phyloP scores from a whole-genome alignment of 2,329 filamentous ascomycete genomes.

The Ambrosiella xylebori region DNA sequence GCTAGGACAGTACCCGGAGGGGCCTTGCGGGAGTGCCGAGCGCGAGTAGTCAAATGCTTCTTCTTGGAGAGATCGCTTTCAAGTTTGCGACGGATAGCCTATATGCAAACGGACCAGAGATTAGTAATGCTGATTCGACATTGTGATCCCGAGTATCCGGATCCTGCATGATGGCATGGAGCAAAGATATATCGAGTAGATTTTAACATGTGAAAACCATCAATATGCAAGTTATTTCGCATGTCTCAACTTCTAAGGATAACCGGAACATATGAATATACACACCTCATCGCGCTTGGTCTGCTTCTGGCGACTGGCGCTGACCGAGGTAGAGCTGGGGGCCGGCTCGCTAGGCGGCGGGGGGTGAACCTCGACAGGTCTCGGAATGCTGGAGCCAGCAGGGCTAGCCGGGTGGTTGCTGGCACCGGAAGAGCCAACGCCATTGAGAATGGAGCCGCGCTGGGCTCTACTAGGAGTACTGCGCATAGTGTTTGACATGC shows the following conservation, averaged over 20 bases:
- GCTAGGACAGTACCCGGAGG: constrained; percentile 91
- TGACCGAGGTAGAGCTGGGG: constrained; percentile 48
- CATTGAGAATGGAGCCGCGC: constrained; percentile 33
- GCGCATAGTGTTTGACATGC: constrained; percentile 45
- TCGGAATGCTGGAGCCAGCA: constrained; percentile 48
- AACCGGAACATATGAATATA: constrained; percentile 15
- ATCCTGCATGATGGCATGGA: neutral
- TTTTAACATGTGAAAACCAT: no score
- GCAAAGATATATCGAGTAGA: no score
- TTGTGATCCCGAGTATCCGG: neutral
- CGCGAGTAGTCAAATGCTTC: constrained; percentile 61
- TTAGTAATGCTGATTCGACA: constrained; percentile 7
- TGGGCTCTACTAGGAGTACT: constrained; percentile 49
- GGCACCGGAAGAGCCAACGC: neutral
- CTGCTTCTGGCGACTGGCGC: constrained; percentile 89
- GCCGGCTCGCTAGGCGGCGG: constrained; percentile 40
- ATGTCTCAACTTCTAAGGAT: neutral
- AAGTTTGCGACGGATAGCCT: constrained; percentile 95
- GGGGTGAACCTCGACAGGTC: constrained; percentile 48
- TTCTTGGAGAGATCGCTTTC: constrained; percentile 97
- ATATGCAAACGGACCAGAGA: constrained; percentile 13
- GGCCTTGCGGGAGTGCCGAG: constrained; percentile 77
- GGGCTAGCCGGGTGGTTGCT: constrained; percentile 42
- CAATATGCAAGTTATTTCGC: no score
- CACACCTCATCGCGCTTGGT: constrained; percentile 94